Evolutionary conservation across 228 moss, liverwort and hornwort genomes (phyloP), one percentile per base, ranked within the genome.

Genomic region (Sphagnum magellanicum): DNA sequence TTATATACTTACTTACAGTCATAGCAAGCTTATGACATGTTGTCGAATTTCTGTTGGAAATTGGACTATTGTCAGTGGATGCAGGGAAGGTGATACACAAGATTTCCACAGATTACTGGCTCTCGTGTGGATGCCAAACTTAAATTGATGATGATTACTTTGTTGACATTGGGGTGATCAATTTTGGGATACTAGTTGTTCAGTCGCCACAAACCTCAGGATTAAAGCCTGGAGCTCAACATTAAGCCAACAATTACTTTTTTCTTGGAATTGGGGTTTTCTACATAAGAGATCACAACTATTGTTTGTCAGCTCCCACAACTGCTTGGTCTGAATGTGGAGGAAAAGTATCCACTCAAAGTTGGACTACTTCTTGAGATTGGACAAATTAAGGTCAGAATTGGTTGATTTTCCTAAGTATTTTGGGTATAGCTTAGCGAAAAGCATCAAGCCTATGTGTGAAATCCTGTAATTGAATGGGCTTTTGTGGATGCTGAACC

Each of bases 371-470:
- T 80, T 86, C 59, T 60, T 63, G 17, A 63, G 59, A 47, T 83
- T 86, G 84, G 75, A 53, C 0, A 77, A 84, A 12, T 72, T 70
- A 10, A 76, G 66, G 52, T 53, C 68, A 6, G 84, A 88, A 63
- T 55, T 91, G 14, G 82, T 86, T 16, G 76, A 81, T 46, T 91
- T 91, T 75, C 91, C 88, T 58, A 83, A 86, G 71, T 90, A 88
- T 63, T 88, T 91, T 67, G 88, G 88, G 50, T 91, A 88, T 52
- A 88, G 86, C 72, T 81, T 91, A 66, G 85, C 83, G 15, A 85
- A 83, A 46, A 81, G 81, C 3, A 87, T 84, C 5, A 84, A 79
- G 64, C 79, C 79, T 49, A 80, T 81, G 68, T 69, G 71, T 62
- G 79, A 65, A 60, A 74, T 76, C 57, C 77, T 90, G 6, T 61